A percentile compares a stretch with the other conserved stretches of the same genome.
phyloP scores from a whole-genome alignment of 75 land plant genomes.

The Larix kaempferi region DNA sequence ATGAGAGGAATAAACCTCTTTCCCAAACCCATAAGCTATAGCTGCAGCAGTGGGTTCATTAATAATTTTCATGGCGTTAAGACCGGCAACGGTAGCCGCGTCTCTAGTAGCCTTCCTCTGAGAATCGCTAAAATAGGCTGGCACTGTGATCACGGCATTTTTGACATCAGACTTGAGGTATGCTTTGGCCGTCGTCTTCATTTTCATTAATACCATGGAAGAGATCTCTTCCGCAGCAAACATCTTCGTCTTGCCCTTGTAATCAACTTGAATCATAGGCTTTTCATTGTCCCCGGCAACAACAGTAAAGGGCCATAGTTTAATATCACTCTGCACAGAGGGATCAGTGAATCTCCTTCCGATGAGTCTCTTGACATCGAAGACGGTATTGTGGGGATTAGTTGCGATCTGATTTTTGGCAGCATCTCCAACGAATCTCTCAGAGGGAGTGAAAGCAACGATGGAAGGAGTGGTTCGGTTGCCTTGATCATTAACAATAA shows the following conservation, averaged over 20 bases:
- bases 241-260: slow-evolving; percentile 12
- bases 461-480: slow-evolving; percentile 11
- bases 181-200: slow-evolving; percentile 9
- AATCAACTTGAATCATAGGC: slow-evolving; percentile 16
- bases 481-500: slow-evolving; percentile 16
- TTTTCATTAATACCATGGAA: slow-evolving; percentile 17
- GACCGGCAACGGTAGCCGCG: slow-evolving; percentile 17
- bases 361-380: slow-evolving; percentile 27
- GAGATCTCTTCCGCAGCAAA: slow-evolving; percentile 16
- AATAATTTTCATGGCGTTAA: slow-evolving; percentile 15
- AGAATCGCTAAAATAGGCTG: slow-evolving; percentile 16
- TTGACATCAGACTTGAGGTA: not conserved
- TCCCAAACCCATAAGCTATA: slow-evolving; percentile 14
- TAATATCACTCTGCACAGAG: slow-evolving; percentile 13
- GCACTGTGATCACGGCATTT: slow-evolving; percentile 18
- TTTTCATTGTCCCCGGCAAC: slow-evolving; percentile 5
- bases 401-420: not conserved
- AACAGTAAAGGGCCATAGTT: slow-evolving; percentile 21
- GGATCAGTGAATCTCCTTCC: slow-evolving; percentile 16
- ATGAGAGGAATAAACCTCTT: not conserved
- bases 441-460: not conserved
- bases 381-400: not conserved
- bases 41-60: slow-evolving; percentile 24
- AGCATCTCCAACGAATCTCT: not conserved
- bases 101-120: slow-evolving; percentile 18